These are phyloP conservation scores for Stevia rebaudiana DNA, from an alignment of 140 eudicot genomes.

Conservation along the genomic window DNA sequence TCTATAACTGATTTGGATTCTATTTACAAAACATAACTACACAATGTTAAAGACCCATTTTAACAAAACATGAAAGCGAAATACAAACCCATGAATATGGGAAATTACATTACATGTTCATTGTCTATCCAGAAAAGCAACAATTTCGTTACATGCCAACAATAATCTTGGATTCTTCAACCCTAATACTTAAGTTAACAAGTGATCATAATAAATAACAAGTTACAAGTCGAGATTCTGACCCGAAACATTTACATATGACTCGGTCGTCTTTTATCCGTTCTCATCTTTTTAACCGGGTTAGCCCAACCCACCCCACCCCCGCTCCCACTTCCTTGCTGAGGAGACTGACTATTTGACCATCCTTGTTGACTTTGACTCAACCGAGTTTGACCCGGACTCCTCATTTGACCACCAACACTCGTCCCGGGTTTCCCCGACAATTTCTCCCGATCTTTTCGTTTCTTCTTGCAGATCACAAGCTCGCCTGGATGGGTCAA, in stretches of 20 bases:
- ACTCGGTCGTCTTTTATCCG: slow-evolving; percentile 84
- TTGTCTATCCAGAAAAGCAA: not conserved
- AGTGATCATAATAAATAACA: not conserved
- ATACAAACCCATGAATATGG: slow-evolving; percentile 12
- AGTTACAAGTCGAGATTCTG: slow-evolving; percentile 7
- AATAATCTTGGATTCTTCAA: slow-evolving; percentile 8
- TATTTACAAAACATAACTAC: too few relatives aligned
- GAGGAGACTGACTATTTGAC: slow-evolving; percentile 34
- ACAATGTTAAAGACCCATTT: too few relatives aligned
- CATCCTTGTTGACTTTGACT: slow-evolving; percentile 33
- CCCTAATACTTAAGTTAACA: slow-evolving; percentile 21
- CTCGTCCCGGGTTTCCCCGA: slow-evolving; percentile 40
- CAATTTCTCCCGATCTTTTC: slow-evolving; percentile 82
- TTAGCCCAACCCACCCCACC: slow-evolving; percentile 71
- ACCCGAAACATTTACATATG: slow-evolving; percentile 38
- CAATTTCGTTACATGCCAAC: slow-evolving; percentile 18
- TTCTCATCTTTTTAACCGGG: slow-evolving; percentile 86
- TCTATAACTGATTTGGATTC: too few relatives aligned
- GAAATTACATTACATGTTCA: slow-evolving; percentile 8
- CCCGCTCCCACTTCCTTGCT: slow-evolving; percentile 39
- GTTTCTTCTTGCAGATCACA: slow-evolving; percentile 88
- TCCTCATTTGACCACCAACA: slow-evolving; percentile 42
- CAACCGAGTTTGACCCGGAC: slow-evolving; percentile 50
- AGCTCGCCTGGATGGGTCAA: slow-evolving; percentile 93
- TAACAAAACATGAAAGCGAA: not conserved